These are phyloP conservation scores for Salisapilia sapeloensis DNA, from an alignment of 352 stramenopile species.

Conservation along the genomic window DNA sequence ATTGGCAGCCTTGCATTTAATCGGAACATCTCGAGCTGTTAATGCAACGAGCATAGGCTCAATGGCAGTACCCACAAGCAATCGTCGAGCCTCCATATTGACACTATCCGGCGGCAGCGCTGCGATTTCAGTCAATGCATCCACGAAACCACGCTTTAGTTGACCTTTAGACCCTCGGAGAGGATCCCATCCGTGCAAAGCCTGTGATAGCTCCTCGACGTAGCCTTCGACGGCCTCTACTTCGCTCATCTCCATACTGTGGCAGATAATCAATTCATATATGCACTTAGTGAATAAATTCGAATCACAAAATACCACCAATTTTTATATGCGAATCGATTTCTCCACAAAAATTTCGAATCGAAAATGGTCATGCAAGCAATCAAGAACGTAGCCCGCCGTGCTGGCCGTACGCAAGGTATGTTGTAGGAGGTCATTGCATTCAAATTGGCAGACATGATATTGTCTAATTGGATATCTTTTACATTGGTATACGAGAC, in stretches of 20 bases:
- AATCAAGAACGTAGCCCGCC: no score
- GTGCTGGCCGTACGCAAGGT: no score
- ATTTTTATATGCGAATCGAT: no score
- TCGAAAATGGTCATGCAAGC: no score
- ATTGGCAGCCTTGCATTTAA: constrained; percentile 70
- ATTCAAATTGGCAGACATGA: no score
- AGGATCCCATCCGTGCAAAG: constrained; percentile 23
- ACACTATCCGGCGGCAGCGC: constrained; percentile 43
- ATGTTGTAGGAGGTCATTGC: no score
- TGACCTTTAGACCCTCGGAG: no score
- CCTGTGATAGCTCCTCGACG: constrained; percentile 3
- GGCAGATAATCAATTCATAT: constrained; percentile 11
- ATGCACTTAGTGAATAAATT: no score
- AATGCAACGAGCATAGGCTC: constrained; percentile 24
- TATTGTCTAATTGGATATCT: no score
- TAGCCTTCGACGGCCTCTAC: constrained; percentile 3
- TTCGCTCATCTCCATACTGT: constrained; percentile 4
- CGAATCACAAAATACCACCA: no score
- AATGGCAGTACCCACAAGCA: constrained; percentile 23
- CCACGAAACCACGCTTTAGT: constrained; percentile 47
- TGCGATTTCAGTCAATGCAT: constrained; percentile 55
- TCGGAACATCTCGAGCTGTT: constrained; percentile 33
- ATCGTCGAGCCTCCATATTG: constrained; percentile 49
- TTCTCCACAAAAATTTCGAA: no score
- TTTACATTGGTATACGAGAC: no score